phyloP scores from a whole-genome alignment of 305 asterid genomes.

The Fraxinus paxiana region DNA sequence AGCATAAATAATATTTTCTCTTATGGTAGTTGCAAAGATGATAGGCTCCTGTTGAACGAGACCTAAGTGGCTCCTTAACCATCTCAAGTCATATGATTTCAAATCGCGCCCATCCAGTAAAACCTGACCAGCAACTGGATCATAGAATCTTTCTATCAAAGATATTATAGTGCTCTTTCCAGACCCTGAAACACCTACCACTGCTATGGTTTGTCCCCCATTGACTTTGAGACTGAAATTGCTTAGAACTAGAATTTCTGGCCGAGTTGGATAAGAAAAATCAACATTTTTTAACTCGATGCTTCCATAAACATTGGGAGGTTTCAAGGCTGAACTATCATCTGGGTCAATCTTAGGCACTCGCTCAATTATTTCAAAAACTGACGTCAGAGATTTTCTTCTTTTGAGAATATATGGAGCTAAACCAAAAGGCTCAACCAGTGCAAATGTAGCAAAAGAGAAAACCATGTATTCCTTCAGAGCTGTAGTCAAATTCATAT shows the following conservation, averaged over 20 bases:
- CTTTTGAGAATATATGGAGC: slow-evolving; percentile 97
- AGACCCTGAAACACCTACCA: slow-evolving; percentile 96
- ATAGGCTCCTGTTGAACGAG: slow-evolving; percentile 96
- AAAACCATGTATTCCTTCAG: slow-evolving; percentile 93
- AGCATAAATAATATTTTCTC: slow-evolving; percentile 91
- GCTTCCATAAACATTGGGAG: slow-evolving; percentile 97
- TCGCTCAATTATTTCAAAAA: slow-evolving; percentile 92
- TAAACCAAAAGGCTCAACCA: slow-evolving; percentile 97
- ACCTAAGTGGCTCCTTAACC: slow-evolving; percentile 97
- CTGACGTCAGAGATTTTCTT: slow-evolving; percentile 78
- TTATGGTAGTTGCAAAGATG: slow-evolving; percentile 83
- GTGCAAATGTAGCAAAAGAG: slow-evolving; percentile 96
- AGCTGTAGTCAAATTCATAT: slow-evolving; percentile 64
- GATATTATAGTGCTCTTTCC: slow-evolving; percentile 98
- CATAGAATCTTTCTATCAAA: slow-evolving; percentile 80
- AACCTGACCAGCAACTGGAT: slow-evolving; percentile 91
- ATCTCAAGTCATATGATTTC: slow-evolving; percentile 79
- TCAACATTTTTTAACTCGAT: slow-evolving; percentile 89
- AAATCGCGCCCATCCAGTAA: slow-evolving; percentile 85
- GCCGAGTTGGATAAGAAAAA: slow-evolving; percentile 89
- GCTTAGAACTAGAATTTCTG: slow-evolving; percentile 86
- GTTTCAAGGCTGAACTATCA: slow-evolving; percentile 82
- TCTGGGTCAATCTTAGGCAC: slow-evolving; percentile 94
- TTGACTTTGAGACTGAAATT: slow-evolving; percentile 92
- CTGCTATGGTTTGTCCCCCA: slow-evolving; percentile 95